Percentiles rank a stretch among this genome's conserved stretches.
Evolutionary conservation across 345 rosid species (phyloP).

Genomic region (Citrus inodora): DNA sequence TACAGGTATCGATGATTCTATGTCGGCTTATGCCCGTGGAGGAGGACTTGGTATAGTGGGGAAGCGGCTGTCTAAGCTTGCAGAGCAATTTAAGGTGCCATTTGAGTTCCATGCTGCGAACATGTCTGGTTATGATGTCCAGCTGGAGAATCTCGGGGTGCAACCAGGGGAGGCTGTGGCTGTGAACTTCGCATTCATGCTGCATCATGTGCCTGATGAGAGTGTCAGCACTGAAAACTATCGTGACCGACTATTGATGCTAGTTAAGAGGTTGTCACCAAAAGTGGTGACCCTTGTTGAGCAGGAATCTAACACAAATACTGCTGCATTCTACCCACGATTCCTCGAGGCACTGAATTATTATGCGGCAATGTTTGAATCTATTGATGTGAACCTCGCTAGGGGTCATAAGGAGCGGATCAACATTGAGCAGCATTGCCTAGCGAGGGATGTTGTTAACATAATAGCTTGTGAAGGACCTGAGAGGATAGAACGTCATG

Average conservation of each 20-base stretch:
- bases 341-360: conserved; percentile 72
- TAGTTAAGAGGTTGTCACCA: conserved; percentile 68
- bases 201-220: conserved; percentile 86
- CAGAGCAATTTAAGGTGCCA: conserved; percentile 64
- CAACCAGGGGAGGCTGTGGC: conserved; percentile 70
- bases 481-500: conserved; percentile 84
- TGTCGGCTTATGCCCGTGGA: conserved; percentile 88
- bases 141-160: conserved; percentile 39
- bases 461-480: conserved; percentile 85
- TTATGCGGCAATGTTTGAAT: conserved; percentile 87
- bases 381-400: conserved; percentile 68
- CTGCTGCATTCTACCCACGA: conserved; percentile 77
- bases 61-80: conserved; percentile 58
- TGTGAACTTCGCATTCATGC: conserved; percentile 81
- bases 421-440: conserved; percentile 85
- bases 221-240: conserved; percentile 81
- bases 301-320: conserved; percentile 90
- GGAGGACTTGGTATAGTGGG: conserved; percentile 65
- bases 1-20: conserved; percentile 69
- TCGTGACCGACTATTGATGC: conserved; percentile 64
- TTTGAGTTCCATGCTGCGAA: conserved; percentile 73
- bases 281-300: conserved; percentile 91
- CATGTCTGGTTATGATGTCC: conserved; percentile 49
- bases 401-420: conserved; percentile 78
- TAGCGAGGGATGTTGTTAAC: conserved; percentile 84